Evolutionary conservation across 345 rosid genomes (phyloP), one percentile per base, ranked within the genome.

Genomic region (Murraya paniculata): DNA sequence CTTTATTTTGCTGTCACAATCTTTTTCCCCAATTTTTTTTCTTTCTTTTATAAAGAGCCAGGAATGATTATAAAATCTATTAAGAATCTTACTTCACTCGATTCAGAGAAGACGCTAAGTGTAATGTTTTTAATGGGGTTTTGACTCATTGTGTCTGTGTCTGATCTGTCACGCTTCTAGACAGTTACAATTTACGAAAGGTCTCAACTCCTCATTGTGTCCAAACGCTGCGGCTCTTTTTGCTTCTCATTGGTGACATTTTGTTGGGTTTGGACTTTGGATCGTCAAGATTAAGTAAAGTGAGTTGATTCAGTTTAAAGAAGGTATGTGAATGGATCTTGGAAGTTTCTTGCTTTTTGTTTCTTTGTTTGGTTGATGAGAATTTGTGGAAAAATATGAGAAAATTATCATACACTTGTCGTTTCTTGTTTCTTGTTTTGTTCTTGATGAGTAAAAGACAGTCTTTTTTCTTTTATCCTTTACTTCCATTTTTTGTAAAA

Each of bases 321-420:
- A 38, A 62, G 70, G 77, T 74, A 41, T n/a, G 64, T 45, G 24
- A 24, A n/a, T 53, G 45, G 72, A 75, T 75, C 71, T 31, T 75
- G 33, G 19, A 22, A 33, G 39, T 65, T 53, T 65, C 27, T 65
- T 66, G 56, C 64, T 11, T 62, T 73, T 62, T 38, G n/a, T 58
- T 48, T 75, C 39, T 33, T 30, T 66, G 56, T 35, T 76, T n/a
- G 50, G 33, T 75, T 31, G 61, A 28, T 48, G 78, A 41, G 71
- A 48, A 75, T 9, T 7, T 64, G 14, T 48, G n/a, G 25, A 9
- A 64, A 74, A 74, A 64, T 9, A 41, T 7, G 6, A 48, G 68
- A 33, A 64, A 41, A n/a, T 13, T 69, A 16, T 33, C 25, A 24
- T 22, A 28, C 9, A 8, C 18, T 68, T 19, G 39, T 6, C 18